Evolutionary conservation across 441 rosid species (phyloP).

Genomic region (Manihot esculenta): DNA sequence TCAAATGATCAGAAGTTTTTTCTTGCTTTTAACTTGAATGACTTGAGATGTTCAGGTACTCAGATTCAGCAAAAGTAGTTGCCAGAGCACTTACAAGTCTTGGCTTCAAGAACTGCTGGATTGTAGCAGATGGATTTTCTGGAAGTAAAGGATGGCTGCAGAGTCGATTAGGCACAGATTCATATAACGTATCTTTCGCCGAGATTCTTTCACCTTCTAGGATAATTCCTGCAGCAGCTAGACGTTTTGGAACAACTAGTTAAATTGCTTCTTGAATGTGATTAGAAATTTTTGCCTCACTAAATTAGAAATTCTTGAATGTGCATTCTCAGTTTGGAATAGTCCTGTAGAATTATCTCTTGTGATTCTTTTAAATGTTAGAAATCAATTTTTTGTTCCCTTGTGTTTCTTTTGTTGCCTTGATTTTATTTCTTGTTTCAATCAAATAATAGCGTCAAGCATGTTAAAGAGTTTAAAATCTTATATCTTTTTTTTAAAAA

Average conservation of each 20-base stretch:
- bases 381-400: not conserved
- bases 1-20: not conserved
- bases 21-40: not conserved
- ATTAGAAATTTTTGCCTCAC: conserved; percentile 22
- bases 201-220: conserved; percentile 71
- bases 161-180: conserved; percentile 78
- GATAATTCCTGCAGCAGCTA: conserved; percentile 54
- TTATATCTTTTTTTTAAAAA: no score
- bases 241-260: conserved; percentile 58
- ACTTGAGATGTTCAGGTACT: conserved; percentile 45
- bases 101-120: conserved; percentile 77
- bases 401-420: conserved; percentile 3
- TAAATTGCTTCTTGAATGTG: conserved; percentile 74
- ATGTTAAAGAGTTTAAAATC: no score
- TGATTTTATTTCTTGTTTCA: conserved; percentile 1
- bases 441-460: not conserved
- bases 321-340: conserved; percentile 21
- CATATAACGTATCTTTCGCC: conserved; percentile 62
- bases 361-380: conserved; percentile 27
- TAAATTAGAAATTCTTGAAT: conserved; percentile 7
- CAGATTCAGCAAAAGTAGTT: conserved; percentile 72
- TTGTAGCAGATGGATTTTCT: conserved; percentile 74
- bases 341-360: conserved; percentile 13
- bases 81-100: conserved; percentile 66
- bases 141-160: conserved; percentile 89